phyloP scores from a whole-genome alignment of 352 stramenopile genomes.

The Globisporangium lucens region DNA sequence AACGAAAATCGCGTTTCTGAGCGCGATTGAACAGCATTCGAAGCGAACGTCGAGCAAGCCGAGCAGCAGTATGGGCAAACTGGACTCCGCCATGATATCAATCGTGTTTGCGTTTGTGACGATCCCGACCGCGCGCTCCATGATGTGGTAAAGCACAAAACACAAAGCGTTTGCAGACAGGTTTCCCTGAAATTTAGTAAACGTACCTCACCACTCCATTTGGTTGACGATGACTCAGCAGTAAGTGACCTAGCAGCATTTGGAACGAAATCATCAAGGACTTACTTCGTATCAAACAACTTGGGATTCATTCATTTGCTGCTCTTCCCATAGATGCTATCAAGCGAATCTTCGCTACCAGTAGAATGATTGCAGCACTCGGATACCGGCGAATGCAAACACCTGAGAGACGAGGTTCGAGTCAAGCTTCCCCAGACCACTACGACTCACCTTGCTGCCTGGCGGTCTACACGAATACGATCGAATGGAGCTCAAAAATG shows the following conservation, averaged over 20 bases:
- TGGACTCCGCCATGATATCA: conserved; percentile 4
- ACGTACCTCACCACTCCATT: too few relatives aligned
- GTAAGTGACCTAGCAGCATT: not conserved
- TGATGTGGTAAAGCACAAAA: conserved; percentile 4
- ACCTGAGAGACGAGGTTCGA: not conserved
- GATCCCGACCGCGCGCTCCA: not conserved
- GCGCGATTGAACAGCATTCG: conserved; percentile 20
- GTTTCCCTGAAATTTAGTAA: too few relatives aligned
- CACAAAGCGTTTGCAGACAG: not conserved
- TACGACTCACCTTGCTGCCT: not conserved
- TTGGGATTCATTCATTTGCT: not conserved
- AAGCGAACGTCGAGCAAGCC: not conserved
- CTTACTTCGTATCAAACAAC: not conserved
- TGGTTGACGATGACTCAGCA: too few relatives aligned
- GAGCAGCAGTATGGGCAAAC: conserved; percentile 2
- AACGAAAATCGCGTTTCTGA: conserved; percentile 28
- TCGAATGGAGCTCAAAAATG: not conserved
- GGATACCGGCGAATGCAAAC: not conserved
- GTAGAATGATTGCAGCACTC: not conserved
- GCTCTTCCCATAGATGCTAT: not conserved
- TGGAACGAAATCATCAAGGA: not conserved
- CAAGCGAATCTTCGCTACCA: not conserved
- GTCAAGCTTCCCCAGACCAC: not conserved
- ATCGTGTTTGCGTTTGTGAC: conserved; percentile 15
- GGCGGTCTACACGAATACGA: not conserved